These are phyloP conservation scores for Gossypium raimondii DNA, from an alignment of 345 rosid genomes.

Conservation along the genomic window DNA sequence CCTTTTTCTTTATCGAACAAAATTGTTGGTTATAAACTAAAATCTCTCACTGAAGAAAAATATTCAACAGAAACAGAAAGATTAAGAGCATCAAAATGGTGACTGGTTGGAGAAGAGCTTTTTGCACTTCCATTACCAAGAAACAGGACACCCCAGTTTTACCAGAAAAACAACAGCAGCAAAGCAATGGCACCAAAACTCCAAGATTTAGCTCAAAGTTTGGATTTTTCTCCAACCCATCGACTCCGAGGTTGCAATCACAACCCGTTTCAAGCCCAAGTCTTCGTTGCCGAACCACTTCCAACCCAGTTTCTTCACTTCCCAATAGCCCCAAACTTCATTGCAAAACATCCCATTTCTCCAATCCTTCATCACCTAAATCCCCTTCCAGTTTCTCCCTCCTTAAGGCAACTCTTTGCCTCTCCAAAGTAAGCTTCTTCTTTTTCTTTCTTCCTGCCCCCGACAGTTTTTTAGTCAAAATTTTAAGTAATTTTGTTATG, in stretches of 20 bases:
- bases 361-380: conserved; percentile 68
- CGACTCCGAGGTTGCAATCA: conserved; percentile 63
- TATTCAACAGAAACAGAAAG: conserved; percentile 20
- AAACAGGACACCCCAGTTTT: conserved; percentile 33
- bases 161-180: conserved; percentile 27
- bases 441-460: neutral
- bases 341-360: conserved; percentile 42
- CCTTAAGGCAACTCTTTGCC: conserved; percentile 57
- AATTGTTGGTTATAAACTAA: neutral
- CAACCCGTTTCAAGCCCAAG: conserved; percentile 40
- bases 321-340: conserved; percentile 62
- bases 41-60: neutral
- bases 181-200: conserved; percentile 23
- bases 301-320: conserved; percentile 41
- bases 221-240: conserved; percentile 74
- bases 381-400: conserved; percentile 72
- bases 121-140: conserved; percentile 67
- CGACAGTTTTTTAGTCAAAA: no score
- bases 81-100: conserved; percentile 46
- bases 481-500: neutral
- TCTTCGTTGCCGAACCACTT: conserved; percentile 56
- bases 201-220: conserved; percentile 57
- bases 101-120: conserved; percentile 74
- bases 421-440: conserved; percentile 49
- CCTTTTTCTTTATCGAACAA: neutral